A percentile compares a stretch with the other conserved stretches of the same genome.
Conservation (phyloP, 768 basidiomycete species). For the Piloderma croceum region DNA sequence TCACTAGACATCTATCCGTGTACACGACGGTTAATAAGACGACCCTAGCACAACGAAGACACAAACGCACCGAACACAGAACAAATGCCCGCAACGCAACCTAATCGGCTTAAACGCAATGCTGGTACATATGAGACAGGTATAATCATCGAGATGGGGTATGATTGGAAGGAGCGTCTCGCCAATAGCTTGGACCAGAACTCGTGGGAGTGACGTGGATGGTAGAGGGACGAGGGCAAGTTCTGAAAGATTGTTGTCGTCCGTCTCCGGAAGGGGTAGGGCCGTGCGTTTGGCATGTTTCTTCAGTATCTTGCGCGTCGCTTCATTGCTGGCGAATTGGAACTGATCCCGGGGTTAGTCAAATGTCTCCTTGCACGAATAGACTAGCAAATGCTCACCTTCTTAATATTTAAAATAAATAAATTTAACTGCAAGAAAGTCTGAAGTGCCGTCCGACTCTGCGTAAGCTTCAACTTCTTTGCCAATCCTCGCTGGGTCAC, state of each 20-base stretch:
- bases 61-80: conserved; percentile 52
- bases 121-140: conserved; percentile 81
- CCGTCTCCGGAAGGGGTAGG: conserved; percentile 57
- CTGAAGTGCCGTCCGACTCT: conserved; percentile 56
- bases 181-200: conserved; percentile 78
- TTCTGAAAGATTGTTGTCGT: neutral
- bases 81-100: conserved; percentile 73
- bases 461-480: conserved; percentile 49
- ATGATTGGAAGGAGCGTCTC: conserved; percentile 77
- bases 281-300: conserved; percentile 90
- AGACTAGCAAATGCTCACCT: conserved; percentile 49
- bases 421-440: conserved; percentile 72
- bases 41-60: neutral
- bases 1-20: conserved; percentile 59
- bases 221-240: conserved; percentile 18
- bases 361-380: no score
- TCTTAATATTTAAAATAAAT: conserved; percentile 76
- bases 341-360: no score
- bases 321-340: conserved; percentile 80
- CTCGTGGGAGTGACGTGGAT: conserved; percentile 46
- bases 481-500: conserved; percentile 52
- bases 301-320: conserved; percentile 88
- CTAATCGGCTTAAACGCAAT: conserved; percentile 93
- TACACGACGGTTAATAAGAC: conserved; percentile 15
- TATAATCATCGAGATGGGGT: conserved; percentile 77